A percentile compares a stretch with the other conserved stretches of the same genome.
Conservation (phyloP, 1,284 basidiomycete species). For the Retiboletus flavoniger region DNA sequence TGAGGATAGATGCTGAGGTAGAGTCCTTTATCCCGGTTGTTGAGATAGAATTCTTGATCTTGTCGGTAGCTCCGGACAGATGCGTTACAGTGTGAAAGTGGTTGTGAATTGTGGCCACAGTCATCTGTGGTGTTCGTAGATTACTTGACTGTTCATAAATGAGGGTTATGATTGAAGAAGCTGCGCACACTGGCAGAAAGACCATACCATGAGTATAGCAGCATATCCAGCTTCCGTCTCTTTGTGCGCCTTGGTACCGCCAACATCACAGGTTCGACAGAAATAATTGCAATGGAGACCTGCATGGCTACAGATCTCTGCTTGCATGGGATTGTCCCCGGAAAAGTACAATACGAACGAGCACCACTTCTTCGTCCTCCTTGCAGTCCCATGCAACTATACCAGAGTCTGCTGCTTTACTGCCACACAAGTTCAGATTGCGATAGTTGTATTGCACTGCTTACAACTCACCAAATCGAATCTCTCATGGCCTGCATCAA, state of each 20-base stretch:
- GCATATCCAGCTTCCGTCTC: constrained; percentile 20
- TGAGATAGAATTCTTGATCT: neutral
- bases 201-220: neutral
- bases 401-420: neutral
- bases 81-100: neutral
- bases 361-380: constrained; percentile 22
- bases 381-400: constrained; percentile 25
- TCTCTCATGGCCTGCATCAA: constrained; percentile 22
- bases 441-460: neutral
- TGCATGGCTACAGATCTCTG: constrained; percentile 33
- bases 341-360: constrained; percentile 23
- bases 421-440: neutral
- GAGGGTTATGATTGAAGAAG: neutral
- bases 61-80: neutral
- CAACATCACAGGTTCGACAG: constrained; percentile 32
- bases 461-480: constrained; percentile 17
- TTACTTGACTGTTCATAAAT: neutral
- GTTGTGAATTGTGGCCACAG: neutral
- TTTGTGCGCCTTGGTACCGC: constrained; percentile 27
- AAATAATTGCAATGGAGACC: constrained; percentile 32
- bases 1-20: neutral
- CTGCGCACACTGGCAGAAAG: neutral
- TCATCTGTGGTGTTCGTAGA: neutral
- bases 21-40: neutral
- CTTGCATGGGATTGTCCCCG: constrained; percentile 40